A percentile compares a stretch with the other conserved stretches of the same genome.
phyloP scores from a whole-genome alignment of 2,329 filamentous ascomycete genomes.

The Salinomyces thailandicus region DNA sequence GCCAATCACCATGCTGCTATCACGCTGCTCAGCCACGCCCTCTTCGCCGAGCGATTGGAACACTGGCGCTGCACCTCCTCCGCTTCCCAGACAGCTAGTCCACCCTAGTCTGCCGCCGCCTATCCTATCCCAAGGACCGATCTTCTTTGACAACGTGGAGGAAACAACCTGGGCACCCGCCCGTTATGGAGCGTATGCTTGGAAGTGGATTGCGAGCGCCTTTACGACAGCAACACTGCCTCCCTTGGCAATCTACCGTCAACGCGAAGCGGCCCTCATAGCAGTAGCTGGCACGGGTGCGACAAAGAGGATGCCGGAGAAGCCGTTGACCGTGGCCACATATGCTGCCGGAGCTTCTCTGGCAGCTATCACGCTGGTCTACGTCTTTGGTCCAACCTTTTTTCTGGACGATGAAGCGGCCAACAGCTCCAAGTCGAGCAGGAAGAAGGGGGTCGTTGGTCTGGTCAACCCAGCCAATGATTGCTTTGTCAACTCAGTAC shows the following conservation, averaged over 20 bases:
- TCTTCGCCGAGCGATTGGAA: too few relatives aligned
- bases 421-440: conserved; percentile 44
- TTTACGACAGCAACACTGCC: conserved; percentile 1
- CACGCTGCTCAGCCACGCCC: too few relatives aligned
- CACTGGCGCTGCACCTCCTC: too few relatives aligned
- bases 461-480: conserved; percentile 83
- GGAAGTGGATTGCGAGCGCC: conserved; percentile 3
- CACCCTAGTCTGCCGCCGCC: neutral
- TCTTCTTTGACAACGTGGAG: conserved; percentile 2
- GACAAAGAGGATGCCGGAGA: conserved; percentile 58
- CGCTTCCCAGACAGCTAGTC: neutral
- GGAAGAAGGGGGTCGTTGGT: conserved; percentile 82
- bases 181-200: conserved; percentile 7
- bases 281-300: conserved; percentile 21
- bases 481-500: conserved; percentile 76
- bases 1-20: too few relatives aligned
- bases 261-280: conserved; percentile 19
- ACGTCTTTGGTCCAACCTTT: conserved; percentile 96
- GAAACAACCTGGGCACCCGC: conserved; percentile 2
- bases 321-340: conserved; percentile 69
- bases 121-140: neutral
- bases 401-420: conserved; percentile 74
- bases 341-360: conserved; percentile 94
- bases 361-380: conserved; percentile 87
- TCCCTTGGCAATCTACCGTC: conserved; percentile 6